Evolutionary conservation across 495 filamentous ascomycete species (phyloP).

Genomic region (Podospora tetraspora): DNA sequence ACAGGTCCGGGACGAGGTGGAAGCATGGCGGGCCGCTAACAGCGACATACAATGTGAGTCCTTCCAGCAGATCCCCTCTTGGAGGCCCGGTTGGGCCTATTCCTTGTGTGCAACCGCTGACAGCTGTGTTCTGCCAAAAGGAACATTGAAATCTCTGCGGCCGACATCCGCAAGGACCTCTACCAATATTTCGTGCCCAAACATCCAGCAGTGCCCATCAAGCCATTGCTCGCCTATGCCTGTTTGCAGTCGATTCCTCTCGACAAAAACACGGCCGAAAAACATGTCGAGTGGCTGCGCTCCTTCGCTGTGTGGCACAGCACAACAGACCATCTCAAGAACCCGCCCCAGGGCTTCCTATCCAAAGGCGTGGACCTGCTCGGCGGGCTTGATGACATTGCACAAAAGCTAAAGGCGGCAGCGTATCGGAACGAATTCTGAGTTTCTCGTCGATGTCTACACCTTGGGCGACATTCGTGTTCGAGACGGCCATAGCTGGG

Average conservation of each 20-base stretch:
- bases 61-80: background rate
- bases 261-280: constrained; percentile 9
- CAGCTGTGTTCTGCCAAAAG: background rate
- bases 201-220: constrained; percentile 13
- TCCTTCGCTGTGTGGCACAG: constrained; percentile 29
- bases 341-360: constrained; percentile 38
- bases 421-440: constrained; percentile 43
- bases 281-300: constrained; percentile 13
- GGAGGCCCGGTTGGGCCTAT: too few relatives aligned
- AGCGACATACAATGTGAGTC: background rate
- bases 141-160: background rate
- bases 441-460: constrained; percentile 41
- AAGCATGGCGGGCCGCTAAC: background rate
- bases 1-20: background rate
- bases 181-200: background rate
- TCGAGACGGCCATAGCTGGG: constrained; percentile 12
- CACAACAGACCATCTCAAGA: constrained; percentile 37
- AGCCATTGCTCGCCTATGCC: constrained; percentile 17
- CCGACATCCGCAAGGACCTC: background rate
- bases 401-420: constrained; percentile 12
- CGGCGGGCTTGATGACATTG: constrained; percentile 33
- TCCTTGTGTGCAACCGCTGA: background rate
- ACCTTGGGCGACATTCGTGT: constrained; percentile 3
- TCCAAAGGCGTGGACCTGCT: constrained; percentile 38
- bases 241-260: constrained; percentile 21